A percentile compares a stretch with the other conserved stretches of the same genome.
These are phyloP conservation scores for Dryadomyces sulphureus DNA, from an alignment of 2,329 filamentous ascomycete species.

Conservation along the genomic window DNA sequence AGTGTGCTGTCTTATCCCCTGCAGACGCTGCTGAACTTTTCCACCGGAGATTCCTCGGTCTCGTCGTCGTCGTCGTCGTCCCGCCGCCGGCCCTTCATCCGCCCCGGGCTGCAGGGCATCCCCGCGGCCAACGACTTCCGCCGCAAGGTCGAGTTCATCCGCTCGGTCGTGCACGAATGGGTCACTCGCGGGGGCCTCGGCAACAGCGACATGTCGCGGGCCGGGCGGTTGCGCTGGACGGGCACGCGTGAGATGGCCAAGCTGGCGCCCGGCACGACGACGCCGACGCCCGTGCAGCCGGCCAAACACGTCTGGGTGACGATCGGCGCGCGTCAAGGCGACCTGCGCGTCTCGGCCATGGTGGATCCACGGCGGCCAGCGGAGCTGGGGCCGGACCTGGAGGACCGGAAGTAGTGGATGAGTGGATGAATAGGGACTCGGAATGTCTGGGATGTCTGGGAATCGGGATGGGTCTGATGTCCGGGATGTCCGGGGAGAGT, in stretches of 20 bases:
- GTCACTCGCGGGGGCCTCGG: constrained; percentile 54
- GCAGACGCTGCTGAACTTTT: constrained; percentile 58
- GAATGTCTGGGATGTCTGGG: not conserved
- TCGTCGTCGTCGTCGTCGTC: constrained; percentile 25
- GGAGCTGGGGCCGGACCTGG: constrained; percentile 39
- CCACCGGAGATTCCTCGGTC: constrained; percentile 13
- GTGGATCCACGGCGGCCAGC: constrained; percentile 39
- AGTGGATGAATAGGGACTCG: no score
- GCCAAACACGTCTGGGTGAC: constrained; percentile 56
- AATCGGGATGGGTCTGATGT: no score
- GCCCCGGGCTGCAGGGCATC: constrained; percentile 44
- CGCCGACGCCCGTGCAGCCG: constrained; percentile 4
- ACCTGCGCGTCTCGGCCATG: constrained; percentile 37
- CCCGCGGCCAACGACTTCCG: constrained; percentile 60
- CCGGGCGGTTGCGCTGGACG: constrained; percentile 40
- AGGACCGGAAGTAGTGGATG: constrained; percentile 22
- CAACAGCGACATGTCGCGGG: constrained; percentile 43
- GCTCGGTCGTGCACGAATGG: constrained; percentile 56
- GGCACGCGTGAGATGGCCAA: constrained; percentile 39
- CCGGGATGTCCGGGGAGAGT: no score
- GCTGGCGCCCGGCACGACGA: constrained; percentile 19
- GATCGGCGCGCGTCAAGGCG: constrained; percentile 47
- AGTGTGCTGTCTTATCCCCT: constrained; percentile 58
- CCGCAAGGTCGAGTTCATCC: constrained; percentile 60
- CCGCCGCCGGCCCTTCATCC: constrained; percentile 44